Evolutionary conservation across 495 filamentous ascomycete species (phyloP).

Genomic region (Talaromyces liani): DNA sequence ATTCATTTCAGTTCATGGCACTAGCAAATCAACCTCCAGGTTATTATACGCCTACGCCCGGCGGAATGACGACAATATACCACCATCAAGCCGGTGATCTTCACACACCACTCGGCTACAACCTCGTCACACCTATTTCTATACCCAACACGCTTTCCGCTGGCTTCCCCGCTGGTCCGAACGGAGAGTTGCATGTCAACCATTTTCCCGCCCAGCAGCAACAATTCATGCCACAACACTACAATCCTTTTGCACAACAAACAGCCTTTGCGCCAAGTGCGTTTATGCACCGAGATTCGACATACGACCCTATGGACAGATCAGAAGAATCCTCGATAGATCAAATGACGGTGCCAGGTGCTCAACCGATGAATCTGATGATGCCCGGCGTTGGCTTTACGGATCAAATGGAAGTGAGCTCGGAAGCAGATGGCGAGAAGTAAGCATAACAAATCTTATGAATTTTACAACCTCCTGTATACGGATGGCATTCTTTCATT

Average conservation of each 20-base stretch:
- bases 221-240: conserved; percentile 56
- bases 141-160: conserved; percentile 58
- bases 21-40: conserved; percentile 73
- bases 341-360: conserved; percentile 36
- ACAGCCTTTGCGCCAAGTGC: conserved; percentile 69
- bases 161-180: conserved; percentile 44
- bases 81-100: conserved; percentile 83
- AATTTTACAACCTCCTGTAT: not conserved
- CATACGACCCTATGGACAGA: conserved; percentile 70
- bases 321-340: conserved; percentile 52
- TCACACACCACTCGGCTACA: conserved; percentile 74
- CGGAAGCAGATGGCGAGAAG: conserved; percentile 35
- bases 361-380: conserved; percentile 21
- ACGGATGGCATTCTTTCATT: conserved; percentile 17
- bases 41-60: conserved; percentile 85
- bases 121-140: conserved; percentile 78
- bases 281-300: conserved; percentile 69
- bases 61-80: conserved; percentile 72
- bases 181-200: conserved; percentile 37
- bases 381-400: conserved; percentile 19
- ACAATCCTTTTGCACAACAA: conserved; percentile 65
- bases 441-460: conserved; percentile 29
- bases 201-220: conserved; percentile 50
- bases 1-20: conserved; percentile 66
- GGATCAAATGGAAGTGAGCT: conserved; percentile 19